A percentile compares a stretch with the other conserved stretches of the same genome.
Evolutionary conservation across 257 asterid species (phyloP).

Genomic region (Echium plantagineum): DNA sequence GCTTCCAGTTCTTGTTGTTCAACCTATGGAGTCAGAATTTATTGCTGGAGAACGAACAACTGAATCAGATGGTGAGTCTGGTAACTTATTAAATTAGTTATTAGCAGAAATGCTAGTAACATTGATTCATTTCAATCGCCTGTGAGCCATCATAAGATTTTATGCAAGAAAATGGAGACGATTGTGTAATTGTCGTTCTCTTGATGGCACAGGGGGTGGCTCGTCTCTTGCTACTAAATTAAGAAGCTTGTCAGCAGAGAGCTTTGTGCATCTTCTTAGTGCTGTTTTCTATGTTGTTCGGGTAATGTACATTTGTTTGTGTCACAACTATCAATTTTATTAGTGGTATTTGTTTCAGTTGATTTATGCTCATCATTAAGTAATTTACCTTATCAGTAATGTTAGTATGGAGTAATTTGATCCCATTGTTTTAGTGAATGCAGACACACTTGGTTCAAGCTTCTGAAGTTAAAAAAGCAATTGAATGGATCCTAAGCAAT

Average conservation of each 20-base stretch:
- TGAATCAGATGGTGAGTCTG: constrained; percentile 71
- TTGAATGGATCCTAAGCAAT: constrained; percentile 92
- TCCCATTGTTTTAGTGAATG: constrained; percentile 79
- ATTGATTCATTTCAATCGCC: not conserved
- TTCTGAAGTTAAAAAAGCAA: constrained; percentile 85
- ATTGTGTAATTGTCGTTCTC: not conserved
- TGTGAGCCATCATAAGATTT: not conserved
- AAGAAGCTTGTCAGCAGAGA: constrained; percentile 76
- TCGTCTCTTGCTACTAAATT: constrained; percentile 83
- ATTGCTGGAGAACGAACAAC: constrained; percentile 63
- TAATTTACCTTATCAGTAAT: not conserved
- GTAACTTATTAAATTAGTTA: not conserved
- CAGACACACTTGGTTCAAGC: constrained; percentile 93
- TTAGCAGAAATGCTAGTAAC: not conserved
- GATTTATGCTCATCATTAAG: constrained; percentile 9
- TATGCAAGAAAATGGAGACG: not conserved
- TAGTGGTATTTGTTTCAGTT: no score
- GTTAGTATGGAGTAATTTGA: constrained; percentile 9
- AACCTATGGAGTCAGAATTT: constrained; percentile 55
- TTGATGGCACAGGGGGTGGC: constrained; percentile 56
- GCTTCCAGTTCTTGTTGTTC: constrained; percentile 43
- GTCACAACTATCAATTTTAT: constrained; percentile 3
- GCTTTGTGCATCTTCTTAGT: constrained; percentile 81
- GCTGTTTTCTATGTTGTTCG: constrained; percentile 78
- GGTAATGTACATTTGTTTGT: constrained; percentile 56